Evolutionary conservation across 148 eudicot genomes (phyloP).

Genomic region (Camellia granthamiana): DNA sequence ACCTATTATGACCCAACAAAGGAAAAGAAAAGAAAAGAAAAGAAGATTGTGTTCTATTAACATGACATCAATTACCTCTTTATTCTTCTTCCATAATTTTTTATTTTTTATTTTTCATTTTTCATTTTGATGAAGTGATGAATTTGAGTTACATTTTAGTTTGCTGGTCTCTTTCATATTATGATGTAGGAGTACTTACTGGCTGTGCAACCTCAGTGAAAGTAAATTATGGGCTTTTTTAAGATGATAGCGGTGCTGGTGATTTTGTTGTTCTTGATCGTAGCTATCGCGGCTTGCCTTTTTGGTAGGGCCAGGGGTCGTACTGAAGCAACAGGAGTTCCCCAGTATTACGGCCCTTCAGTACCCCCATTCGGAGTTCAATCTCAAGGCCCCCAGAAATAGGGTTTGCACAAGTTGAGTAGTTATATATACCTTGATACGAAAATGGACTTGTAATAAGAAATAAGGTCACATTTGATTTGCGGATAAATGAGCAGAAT

Average conservation of each 20-base stretch:
- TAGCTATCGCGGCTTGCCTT: constrained; percentile 53
- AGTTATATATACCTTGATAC: too few relatives aligned
- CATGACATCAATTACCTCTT: background rate
- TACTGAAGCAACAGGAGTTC: constrained; percentile 11
- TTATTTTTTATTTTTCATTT: background rate
- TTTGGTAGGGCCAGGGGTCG: constrained; percentile 46
- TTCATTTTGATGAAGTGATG: background rate
- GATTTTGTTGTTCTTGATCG: constrained; percentile 43
- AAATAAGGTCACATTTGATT: background rate
- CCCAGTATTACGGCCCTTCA: constrained; percentile 46
- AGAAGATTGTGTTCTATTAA: background rate
- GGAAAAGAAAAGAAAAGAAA: too few relatives aligned
- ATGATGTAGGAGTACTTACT: background rate
- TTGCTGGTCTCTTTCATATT: background rate
- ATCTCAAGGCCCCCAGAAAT: constrained; percentile 13
- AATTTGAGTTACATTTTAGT: background rate
- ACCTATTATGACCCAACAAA: background rate
- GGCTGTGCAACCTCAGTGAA: background rate
- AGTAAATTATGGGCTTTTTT: constrained; percentile 38
- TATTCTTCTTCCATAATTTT: background rate
- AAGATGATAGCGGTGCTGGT: constrained; percentile 47
- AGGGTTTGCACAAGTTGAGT: background rate
- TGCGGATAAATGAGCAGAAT: too few relatives aligned
- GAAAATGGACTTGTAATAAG: too few relatives aligned
- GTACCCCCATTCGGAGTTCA: constrained; percentile 40